Base-by-base conservation (phyloP, 2,329 filamentous ascomycete genomes). In the Penicillium expansum region DNA sequence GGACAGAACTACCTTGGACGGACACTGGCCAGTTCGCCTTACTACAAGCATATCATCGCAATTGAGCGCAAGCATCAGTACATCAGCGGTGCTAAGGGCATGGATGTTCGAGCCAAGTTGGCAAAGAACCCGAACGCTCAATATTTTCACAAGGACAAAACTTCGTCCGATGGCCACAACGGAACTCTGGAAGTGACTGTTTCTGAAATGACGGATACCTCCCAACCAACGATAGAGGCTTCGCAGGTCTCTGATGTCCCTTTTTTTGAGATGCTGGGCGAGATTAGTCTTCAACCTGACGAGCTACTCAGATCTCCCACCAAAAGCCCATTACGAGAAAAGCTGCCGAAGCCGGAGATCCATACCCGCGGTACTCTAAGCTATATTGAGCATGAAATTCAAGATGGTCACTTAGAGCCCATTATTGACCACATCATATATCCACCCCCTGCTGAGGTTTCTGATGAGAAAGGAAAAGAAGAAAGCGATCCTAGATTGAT, bases 1-100 rank as follows among this genome's bases (percentile, higher is more conserved):
- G 94, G 94, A 0, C 93, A 97, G 73, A 97, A 97, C 70, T 99
- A 99, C 69, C 85, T 99, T 5, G 93, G 94, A 0, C 83, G 94
- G 44, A 89, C 91, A 1, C 80, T 99, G 55, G 93, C 93, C 13
- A 91, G 88, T 59, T 82, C 86, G 51, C 92, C 92, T 0, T 96
- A 96, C 76, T 90, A 92, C 67, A 86, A 87, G 67, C 86, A 92
- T 63, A 89, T 97, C 42, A 86, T 97, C 52, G 94, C 92, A 1
- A 91, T 99, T 33, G 94, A 99, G 74, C 90, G 91, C 57, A 86
- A 87, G 61, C 87, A 90, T 67, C 86, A 89, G 66, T 97, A 97
- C 68, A 94, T 97, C 58, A 84, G 84, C 29, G 91, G 91, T 10
- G 93, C 94, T 5, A 90, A 86, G 72, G 84, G 83, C 14, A 90